phyloP scores from a whole-genome alignment of 2,329 filamentous ascomycete species.

The Talaromyces albobiverticillius region DNA sequence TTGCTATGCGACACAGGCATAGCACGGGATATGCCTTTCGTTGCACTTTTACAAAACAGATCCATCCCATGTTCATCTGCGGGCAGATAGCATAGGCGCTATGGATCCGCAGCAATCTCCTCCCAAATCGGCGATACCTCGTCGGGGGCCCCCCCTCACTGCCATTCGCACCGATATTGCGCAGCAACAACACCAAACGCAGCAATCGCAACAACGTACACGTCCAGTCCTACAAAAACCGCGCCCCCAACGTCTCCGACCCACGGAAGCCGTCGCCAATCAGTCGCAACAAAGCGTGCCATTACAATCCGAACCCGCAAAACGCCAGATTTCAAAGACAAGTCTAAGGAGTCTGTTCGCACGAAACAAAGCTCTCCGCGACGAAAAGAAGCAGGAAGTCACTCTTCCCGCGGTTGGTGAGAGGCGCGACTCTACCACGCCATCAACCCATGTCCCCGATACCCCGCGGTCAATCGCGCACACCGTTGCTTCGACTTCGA shows the following conservation, averaged over 20 bases:
- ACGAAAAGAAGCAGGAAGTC: slow-evolving; percentile 22
- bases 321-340: slow-evolving; percentile 35
- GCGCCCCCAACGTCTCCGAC: slow-evolving; percentile 32
- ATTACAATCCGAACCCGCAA: slow-evolving; percentile 28
- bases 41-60: not conserved
- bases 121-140: slow-evolving; percentile 31
- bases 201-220: slow-evolving; percentile 22
- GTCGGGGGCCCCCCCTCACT: slow-evolving; percentile 34
- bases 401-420: slow-evolving; percentile 35
- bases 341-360: slow-evolving; percentile 36
- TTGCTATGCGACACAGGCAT: not conserved
- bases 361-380: slow-evolving; percentile 33
- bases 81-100: slow-evolving; percentile 6
- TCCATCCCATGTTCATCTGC: slow-evolving; percentile 9
- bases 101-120: slow-evolving; percentile 16
- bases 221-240: slow-evolving; percentile 18
- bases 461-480: slow-evolving; percentile 25
- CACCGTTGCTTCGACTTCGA: slow-evolving; percentile 25
- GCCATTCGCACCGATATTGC: slow-evolving; percentile 39
- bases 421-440: slow-evolving; percentile 19
- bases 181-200: slow-evolving; percentile 25
- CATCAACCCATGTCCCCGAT: slow-evolving; percentile 17
- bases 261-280: slow-evolving; percentile 25
- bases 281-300: slow-evolving; percentile 32
- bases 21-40: slow-evolving; percentile 1